phyloP scores from a whole-genome alignment of 106 monocot species.

The Allium sativum region DNA sequence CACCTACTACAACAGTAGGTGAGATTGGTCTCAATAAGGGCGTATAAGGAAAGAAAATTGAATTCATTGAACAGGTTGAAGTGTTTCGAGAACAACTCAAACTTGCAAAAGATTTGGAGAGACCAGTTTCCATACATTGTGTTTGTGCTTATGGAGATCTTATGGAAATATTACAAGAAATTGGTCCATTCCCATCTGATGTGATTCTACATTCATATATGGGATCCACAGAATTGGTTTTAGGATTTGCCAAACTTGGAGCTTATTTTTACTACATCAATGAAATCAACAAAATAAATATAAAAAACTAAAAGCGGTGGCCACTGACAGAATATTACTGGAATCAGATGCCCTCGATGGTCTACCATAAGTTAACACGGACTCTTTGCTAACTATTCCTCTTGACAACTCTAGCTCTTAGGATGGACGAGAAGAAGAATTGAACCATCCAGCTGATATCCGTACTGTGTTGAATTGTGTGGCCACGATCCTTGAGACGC shows the following conservation, averaged over 20 bases:
- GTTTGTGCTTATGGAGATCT: slow-evolving; percentile 84
- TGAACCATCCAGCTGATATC: slow-evolving; percentile 73
- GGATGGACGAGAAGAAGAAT: slow-evolving; percentile 24
- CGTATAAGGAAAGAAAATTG: slow-evolving; percentile 69
- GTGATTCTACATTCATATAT: slow-evolving; percentile 84
- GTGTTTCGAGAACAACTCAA: slow-evolving; percentile 71
- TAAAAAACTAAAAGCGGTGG: slow-evolving; percentile 39
- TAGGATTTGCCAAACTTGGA: slow-evolving; percentile 53
- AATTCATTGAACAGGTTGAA: slow-evolving; percentile 63
- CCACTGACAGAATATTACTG: slow-evolving; percentile 47
- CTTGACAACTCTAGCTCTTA: slow-evolving; percentile 14
- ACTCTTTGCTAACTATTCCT: slow-evolving; percentile 17
- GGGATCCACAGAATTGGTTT: slow-evolving; percentile 89
- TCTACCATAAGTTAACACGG: slow-evolving; percentile 25
- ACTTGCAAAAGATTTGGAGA: slow-evolving; percentile 63
- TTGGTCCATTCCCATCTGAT: slow-evolving; percentile 77
- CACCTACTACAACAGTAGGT: too few relatives aligned
- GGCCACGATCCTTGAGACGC: slow-evolving; percentile 61
- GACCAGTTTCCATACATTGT: slow-evolving; percentile 86
- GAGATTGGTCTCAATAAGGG: slow-evolving; percentile 97
- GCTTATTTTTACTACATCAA: slow-evolving; percentile 69
- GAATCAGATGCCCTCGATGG: slow-evolving; percentile 66
- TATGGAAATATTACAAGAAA: slow-evolving; percentile 47
- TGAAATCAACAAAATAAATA: slow-evolving; percentile 64
- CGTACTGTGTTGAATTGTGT: slow-evolving; percentile 55